Conservation (phyloP, 2,329 filamentous ascomycete species). For the Botrytis deweyae region DNA sequence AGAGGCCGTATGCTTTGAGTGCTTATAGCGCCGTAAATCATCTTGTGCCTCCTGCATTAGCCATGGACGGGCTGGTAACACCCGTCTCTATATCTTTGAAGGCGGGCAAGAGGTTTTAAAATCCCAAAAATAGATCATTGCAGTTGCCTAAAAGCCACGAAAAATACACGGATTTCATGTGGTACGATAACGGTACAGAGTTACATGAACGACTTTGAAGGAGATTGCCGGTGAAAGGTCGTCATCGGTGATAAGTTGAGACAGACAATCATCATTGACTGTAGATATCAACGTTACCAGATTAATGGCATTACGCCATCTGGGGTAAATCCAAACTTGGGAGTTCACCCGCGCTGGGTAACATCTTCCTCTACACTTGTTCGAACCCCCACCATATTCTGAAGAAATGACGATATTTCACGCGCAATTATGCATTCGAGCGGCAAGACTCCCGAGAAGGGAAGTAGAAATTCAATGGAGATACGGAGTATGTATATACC, state of each 20-base stretch:
- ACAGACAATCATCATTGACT: not conserved
- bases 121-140: not conserved
- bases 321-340: not conserved
- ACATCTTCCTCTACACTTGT: not conserved
- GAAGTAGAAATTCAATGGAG: not conserved
- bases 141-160: slow-evolving; percentile 8
- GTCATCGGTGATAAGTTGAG: not conserved
- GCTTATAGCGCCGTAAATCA: not conserved
- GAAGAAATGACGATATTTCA: not conserved
- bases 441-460: not conserved
- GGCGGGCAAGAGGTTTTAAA: too few relatives aligned
- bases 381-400: not conserved
- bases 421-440: not conserved
- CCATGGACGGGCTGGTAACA: not conserved
- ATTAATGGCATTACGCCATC: not conserved
- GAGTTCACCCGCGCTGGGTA: not conserved
- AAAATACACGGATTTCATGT: not conserved
- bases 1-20: not conserved
- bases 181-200: slow-evolving; percentile 12
- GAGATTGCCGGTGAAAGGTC: not conserved
- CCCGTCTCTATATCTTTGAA: not conserved
- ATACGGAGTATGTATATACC: slow-evolving; percentile 6
- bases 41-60: not conserved
- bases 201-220: not conserved
- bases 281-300: not conserved